Evolutionary conservation across 176 grass and related monocot species (phyloP), one percentile per base, ranked within the genome.

Genomic region (Otatea glauca): DNA sequence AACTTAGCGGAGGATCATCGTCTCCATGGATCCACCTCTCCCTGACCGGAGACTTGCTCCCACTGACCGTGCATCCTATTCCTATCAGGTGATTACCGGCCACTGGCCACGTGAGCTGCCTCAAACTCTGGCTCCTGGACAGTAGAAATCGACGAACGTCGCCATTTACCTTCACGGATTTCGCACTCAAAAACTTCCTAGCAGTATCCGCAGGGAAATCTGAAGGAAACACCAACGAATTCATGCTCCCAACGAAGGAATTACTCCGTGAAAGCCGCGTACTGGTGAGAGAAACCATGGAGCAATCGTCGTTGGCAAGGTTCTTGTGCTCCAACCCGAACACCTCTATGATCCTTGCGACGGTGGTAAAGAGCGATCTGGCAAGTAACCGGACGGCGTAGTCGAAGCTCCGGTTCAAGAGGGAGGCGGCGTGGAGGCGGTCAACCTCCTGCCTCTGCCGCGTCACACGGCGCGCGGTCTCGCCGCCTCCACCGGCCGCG

Each of bases 391-490:
- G 29, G 29, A 29, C 29, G 29, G 29, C 29, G 29, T 29, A 29
- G 29, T 29, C 29, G 29, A 29, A 29, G 29, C 29, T 29, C 29
- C 29, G 81, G 74, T 39, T 50, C 77, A 90, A 97, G 5, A 97
- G 88, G 23, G 94, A 97, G 24, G 75, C 87, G 9, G 68, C 86
- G 12, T 92, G 90, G 65, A 92, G 78, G 11, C 88, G 83, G 17
- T 97, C 91, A 20, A 97, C 92, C 64, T 92, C 88, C 86, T 84
- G 90, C 77, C 86, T 62, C 86, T 97, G 92, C 76, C 86, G 65
- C 11, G 81, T 47, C 5, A 94, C 90, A 62, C 78, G 89, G 35
- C 80, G 83, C 59, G 84, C 82, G 89, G 45, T 67, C 29, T 93
- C 87, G 3, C 29, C 45, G 13, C 48, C 50, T 23, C 24, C 5